Evolutionary conservation across 2,329 filamentous ascomycete genomes (phyloP), one percentile per base, ranked within the genome.

Genomic region (Macrophomina phaseolina): DNA sequence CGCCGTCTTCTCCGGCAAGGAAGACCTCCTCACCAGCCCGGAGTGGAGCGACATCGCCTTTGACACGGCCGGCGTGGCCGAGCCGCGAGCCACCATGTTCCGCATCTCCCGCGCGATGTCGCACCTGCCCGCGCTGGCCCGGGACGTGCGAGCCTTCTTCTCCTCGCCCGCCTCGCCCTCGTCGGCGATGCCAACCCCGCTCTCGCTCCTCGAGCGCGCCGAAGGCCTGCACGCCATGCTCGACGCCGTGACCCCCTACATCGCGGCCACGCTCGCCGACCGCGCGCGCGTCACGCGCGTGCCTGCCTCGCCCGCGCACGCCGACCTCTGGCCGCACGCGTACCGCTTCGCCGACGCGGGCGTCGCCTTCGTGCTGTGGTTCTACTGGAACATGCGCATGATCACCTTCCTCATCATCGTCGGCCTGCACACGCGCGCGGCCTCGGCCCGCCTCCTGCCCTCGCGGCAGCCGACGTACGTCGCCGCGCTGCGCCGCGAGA

Each of bases 31-130:
- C 9, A 69, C 71, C 12, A 67, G 67, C 32, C 73, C 72, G 2
- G 73, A 73, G 60, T 78, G 76, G 76, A 70, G 68, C 52, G 69
- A 73, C 14, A 69, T 77, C 18, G 76, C 75, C 16, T 77, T 78
- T 64, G 75, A 77, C 64, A 74, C 74, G 38, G 71, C 68, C 1
- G 73, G 71, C 1, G 69, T 76, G 14, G 28, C 46, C 6, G 53
- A 66, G 46, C 64, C 64, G 4, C 55, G 64, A 34, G 32, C 58
- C 16, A 51, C 53, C 53, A 49, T 61, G 45, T 61, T 49, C 64
- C 42, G 18, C 7, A 51, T 66, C 53, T 40, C 56, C 18, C 46
- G 32, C 34, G 46, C 64, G 7, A 61, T 66, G 46, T 51, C 64
- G 2, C 32, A 46, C 34, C 55, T 66, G 0, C 64, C 64, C 7